A percentile compares a stretch with the other conserved stretches of the same genome.
phyloP scores from a whole-genome alignment of 306 rosid species.

The Heteromeles arbutifolia region DNA sequence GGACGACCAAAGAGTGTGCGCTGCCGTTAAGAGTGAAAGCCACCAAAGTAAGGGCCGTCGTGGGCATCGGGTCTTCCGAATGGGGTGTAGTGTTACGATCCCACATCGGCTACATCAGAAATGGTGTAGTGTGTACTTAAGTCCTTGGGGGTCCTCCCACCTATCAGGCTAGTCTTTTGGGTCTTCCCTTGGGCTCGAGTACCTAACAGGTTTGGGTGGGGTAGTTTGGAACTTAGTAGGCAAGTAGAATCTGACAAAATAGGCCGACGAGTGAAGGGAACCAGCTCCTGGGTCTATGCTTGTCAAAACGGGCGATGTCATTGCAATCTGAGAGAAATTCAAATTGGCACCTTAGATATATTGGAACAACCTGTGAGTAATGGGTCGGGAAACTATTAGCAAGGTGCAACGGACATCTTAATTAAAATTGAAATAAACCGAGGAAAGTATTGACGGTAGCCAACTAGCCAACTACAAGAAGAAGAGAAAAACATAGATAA shows the following conservation, averaged over 20 bases:
- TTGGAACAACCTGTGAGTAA: constrained; percentile 59
- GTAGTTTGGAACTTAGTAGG: constrained; percentile 53
- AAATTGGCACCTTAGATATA: constrained; percentile 77
- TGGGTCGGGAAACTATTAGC: background rate
- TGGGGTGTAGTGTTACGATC: too few species aligned
- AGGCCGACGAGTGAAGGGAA: constrained; percentile 61
- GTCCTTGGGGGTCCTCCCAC: too few species aligned
- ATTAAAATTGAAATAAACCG: background rate
- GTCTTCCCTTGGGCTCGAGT: too few species aligned
- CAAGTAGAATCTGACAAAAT: constrained; percentile 50
- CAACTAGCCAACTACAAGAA: background rate
- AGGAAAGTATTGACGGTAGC: background rate
- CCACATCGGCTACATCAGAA: too few species aligned
- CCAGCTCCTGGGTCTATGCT: constrained; percentile 56
- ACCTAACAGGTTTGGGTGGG: constrained; percentile 81
- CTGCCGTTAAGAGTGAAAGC: too few species aligned
- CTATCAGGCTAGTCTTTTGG: too few species aligned
- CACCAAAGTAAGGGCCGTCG: too few species aligned
- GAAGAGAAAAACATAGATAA: background rate
- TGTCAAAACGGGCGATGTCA: constrained; percentile 68
- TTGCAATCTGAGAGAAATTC: constrained; percentile 64
- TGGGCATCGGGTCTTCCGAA: too few species aligned
- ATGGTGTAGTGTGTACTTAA: too few species aligned
- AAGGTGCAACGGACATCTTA: background rate
- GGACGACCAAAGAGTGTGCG: too few species aligned